These are phyloP conservation scores for Trametes gibbosa DNA, from an alignment of 768 basidiomycete genomes.

Conservation along the genomic window DNA sequence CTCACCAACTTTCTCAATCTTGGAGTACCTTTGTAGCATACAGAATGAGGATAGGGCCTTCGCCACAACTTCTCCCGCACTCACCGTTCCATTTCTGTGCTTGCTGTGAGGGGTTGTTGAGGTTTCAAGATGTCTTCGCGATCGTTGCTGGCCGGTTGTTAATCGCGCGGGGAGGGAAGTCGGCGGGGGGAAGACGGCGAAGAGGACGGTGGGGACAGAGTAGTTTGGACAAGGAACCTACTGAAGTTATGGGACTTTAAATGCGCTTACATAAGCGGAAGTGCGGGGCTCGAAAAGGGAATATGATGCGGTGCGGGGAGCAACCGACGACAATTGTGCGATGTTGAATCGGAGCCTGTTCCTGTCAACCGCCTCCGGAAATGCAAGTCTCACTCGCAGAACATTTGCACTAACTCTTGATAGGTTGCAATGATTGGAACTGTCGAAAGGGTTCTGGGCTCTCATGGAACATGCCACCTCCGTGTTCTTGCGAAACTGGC, in stretches of 20 bases:
- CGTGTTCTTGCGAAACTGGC: neutral
- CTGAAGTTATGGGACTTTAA: constrained; percentile 9
- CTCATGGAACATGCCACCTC: neutral
- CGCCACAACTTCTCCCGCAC: constrained; percentile 18
- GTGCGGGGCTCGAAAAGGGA: constrained; percentile 6
- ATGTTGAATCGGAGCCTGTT: constrained; percentile 9
- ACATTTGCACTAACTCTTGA: neutral
- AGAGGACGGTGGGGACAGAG: neutral
- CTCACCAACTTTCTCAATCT: constrained; percentile 98
- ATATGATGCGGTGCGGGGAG: constrained; percentile 20
- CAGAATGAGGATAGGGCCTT: neutral
- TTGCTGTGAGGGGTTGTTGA: neutral
- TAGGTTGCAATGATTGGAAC: neutral
- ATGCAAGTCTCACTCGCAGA: neutral
- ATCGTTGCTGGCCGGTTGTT: neutral
- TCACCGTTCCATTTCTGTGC: constrained; percentile 27
- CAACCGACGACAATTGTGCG: constrained; percentile 18
- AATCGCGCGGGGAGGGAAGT: neutral
- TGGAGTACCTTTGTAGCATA: constrained; percentile 68
- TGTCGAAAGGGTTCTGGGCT: neutral
- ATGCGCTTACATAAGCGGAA: constrained; percentile 12
- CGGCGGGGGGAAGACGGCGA: neutral
- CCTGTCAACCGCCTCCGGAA: neutral
- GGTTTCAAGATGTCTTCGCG: neutral
- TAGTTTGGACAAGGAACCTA: neutral